A percentile compares a stretch with the other conserved stretches of the same genome.
phyloP scores from a whole-genome alignment of 306 rosid species.

The Delonix regia region DNA sequence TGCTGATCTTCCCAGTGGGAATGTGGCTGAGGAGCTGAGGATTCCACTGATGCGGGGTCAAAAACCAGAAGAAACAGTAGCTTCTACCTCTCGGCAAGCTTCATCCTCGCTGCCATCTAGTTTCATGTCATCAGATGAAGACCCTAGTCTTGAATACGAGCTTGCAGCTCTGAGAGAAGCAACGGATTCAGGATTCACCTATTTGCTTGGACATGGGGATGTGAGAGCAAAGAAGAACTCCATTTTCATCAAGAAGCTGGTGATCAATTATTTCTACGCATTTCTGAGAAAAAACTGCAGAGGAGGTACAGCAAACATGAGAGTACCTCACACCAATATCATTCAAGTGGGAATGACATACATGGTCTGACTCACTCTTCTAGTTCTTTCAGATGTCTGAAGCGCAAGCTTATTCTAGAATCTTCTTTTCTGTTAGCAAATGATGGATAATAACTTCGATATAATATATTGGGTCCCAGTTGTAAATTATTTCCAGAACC shows the following conservation, averaged over 20 bases:
- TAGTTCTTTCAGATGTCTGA: slow-evolving; percentile 8
- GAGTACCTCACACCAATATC: slow-evolving; percentile 92
- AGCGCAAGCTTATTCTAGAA: slow-evolving; percentile 15
- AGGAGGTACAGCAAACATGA: slow-evolving; percentile 80
- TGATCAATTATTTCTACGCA: slow-evolving; percentile 83
- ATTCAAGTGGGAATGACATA: slow-evolving; percentile 91
- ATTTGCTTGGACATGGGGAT: slow-evolving; percentile 84
- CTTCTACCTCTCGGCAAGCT: slow-evolving; percentile 49
- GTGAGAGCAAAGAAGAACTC: slow-evolving; percentile 95
- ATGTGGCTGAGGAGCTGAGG: slow-evolving; percentile 59
- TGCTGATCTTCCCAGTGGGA: slow-evolving; percentile 44
- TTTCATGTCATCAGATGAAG: slow-evolving; percentile 66
- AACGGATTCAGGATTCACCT: slow-evolving; percentile 88
- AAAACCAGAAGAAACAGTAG: slow-evolving; percentile 45
- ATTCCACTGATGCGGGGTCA: slow-evolving; percentile 66
- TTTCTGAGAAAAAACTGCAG: slow-evolving; percentile 90
- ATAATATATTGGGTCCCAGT: not conserved
- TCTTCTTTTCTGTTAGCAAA: not conserved
- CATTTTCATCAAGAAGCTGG: slow-evolving; percentile 77
- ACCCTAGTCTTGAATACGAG: slow-evolving; percentile 86
- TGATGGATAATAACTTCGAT: not conserved
- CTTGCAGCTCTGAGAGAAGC: slow-evolving; percentile 90
- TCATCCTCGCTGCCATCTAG: slow-evolving; percentile 57
- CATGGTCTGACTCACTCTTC: slow-evolving; percentile 62
- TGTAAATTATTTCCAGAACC: slow-evolving; percentile 5